These are phyloP conservation scores for Umbilicus rupestris DNA, from an alignment of 164 flowering plant genomes.

Conservation along the genomic window DNA sequence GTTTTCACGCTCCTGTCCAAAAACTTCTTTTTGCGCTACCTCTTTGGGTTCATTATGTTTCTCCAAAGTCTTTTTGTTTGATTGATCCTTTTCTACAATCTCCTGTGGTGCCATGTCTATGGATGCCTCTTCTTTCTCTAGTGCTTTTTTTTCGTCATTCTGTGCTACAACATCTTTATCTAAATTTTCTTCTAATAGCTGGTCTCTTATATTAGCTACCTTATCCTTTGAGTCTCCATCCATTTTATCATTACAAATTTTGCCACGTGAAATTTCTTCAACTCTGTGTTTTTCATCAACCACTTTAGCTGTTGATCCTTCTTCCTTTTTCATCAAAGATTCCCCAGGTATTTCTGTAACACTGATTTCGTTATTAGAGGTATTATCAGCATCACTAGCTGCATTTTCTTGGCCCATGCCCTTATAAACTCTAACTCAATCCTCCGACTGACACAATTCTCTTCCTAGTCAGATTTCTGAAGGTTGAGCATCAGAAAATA, in stretches of 20 bases:
- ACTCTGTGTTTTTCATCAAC: neutral
- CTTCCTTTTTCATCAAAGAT: neutral
- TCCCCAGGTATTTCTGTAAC: neutral
- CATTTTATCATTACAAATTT: neutral
- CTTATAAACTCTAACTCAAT: too few species aligned
- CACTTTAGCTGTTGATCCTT: too few species aligned
- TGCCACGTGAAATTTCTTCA: neutral
- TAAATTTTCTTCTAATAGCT: neutral
- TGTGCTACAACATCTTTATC: too few species aligned
- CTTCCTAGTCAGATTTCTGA: too few species aligned
- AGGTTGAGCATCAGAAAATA: neutral
- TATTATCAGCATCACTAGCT: neutral
- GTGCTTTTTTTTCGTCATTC: too few species aligned
- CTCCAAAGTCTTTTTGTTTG: neutral
- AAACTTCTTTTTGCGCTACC: neutral
- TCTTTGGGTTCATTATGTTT: neutral
- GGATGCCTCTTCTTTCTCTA: too few species aligned
- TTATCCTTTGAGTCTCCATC: neutral
- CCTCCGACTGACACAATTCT: too few species aligned
- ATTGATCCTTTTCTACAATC: neutral
- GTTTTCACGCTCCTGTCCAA: neutral
- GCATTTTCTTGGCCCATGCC: neutral
- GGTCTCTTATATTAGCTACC: neutral
- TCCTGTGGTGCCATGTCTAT: neutral
- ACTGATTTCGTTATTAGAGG: neutral